Percentiles rank a stretch among this genome's conserved stretches.
phyloP scores from a whole-genome alignment of 352 stramenopile genomes.

The Globisporangium canariense region DNA sequence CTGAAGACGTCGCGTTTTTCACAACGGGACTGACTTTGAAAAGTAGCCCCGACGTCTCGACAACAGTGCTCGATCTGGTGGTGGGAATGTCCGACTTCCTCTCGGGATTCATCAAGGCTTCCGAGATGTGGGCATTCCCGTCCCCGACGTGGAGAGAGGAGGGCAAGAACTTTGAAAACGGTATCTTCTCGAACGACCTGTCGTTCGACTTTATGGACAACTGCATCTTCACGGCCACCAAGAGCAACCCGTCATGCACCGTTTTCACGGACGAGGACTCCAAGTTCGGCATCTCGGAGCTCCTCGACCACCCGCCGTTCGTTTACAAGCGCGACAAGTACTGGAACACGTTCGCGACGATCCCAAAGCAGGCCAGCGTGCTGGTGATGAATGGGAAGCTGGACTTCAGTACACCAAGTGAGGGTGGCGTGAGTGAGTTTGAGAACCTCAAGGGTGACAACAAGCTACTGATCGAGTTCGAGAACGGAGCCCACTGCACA shows the following conservation, averaged over 20 bases:
- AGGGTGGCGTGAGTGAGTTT: conserved; percentile 5
- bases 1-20: conserved; percentile 7
- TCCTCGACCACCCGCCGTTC: conserved; percentile 2
- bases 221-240: conserved; percentile 17
- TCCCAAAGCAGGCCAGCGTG: conserved; percentile 19
- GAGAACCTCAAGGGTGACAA: conserved; percentile 15
- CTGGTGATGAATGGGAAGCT: conserved; percentile 27
- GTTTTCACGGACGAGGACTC: background rate
- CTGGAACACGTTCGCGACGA: conserved; percentile 17
- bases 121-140: conserved; percentile 25
- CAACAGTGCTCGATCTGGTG: conserved; percentile 4
- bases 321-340: conserved; percentile 30
- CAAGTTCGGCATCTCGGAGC: background rate
- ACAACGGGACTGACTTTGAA: background rate
- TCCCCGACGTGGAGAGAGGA: conserved; percentile 14
- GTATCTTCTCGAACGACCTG: conserved; percentile 13
- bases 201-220: conserved; percentile 3
- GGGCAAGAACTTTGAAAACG: background rate
- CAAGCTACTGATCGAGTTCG: conserved; percentile 23
- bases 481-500: conserved; percentile 22
- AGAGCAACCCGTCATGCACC: conserved; percentile 13
- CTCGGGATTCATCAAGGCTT: conserved; percentile 23
- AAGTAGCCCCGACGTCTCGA: background rate
- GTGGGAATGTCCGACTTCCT: conserved; percentile 15
- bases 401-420: conserved; percentile 18